Base-by-base conservation (phyloP, 169 alveolate genomes). In the Cyclospora cayetanensis region DNA sequence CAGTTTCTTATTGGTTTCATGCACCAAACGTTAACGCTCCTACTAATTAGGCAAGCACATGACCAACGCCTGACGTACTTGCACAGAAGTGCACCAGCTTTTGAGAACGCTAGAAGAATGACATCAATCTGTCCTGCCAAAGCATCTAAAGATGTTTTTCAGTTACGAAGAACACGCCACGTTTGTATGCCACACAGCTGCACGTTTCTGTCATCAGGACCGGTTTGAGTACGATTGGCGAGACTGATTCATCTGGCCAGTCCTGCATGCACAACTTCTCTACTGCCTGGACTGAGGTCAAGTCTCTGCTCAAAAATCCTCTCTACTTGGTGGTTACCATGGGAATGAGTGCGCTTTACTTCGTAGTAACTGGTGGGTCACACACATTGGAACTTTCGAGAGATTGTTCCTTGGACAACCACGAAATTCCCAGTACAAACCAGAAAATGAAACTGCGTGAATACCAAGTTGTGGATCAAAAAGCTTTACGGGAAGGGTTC, bases 331-430 rank as follows among this genome's bases (percentile, higher is more conserved):
- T 95, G 4, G 76, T 96, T 93, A 94, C 97, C 41, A 89, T 96
- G 68, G 95, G 96, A 76, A 87, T 96, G 97, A 87, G 97, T 68
- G 85, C 92, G 25, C 84, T 97, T 50, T 97, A 96, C 92, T 97
- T 97, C 83, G 96, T 95, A 4, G 97, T 97, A 41, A 84, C 91
- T 11, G 72, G 72, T 60, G 72, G 11, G 60, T 12, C 60, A 46
- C n/a, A 46, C 60, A 46, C 25, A 46, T 22, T 46, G 20, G 20
- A 22, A 12, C 60, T 0, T 12, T 46, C 3, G 60, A 12, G 11
- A 22, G 25, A 46, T 12, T 15, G 60, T 46, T 46, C 11, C 11
- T 46, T 46, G 60, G 25, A 46, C 20, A 15, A 1, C 1, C 60
- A 15, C 60, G 20, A 0, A 15, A 15, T 22, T 46, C 60, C 11